A percentile compares a stretch with the other conserved stretches of the same genome.
phyloP scores from a whole-genome alignment of 352 stramenopile genomes.

The Phytopythium litorale region DNA sequence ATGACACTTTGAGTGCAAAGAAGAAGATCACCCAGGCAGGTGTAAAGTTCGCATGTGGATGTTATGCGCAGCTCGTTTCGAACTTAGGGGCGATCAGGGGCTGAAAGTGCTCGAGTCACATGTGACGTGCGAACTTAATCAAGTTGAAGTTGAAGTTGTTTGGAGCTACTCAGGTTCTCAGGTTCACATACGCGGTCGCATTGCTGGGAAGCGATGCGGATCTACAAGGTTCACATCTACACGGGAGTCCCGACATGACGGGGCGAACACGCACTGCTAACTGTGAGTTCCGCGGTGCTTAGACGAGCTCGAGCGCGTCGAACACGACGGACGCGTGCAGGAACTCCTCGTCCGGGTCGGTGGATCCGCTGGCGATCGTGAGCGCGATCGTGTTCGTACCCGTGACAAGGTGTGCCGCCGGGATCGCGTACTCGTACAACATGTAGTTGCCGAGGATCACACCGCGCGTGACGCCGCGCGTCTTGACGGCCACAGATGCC shows the following conservation, averaged over 20 bases:
- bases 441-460: conserved; percentile 43
- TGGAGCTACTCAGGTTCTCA: not conserved
- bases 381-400: conserved; percentile 32
- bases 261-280: too few relatives aligned
- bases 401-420: conserved; percentile 23
- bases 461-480: conserved; percentile 43
- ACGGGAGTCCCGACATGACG: not conserved
- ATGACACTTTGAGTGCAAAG: not conserved
- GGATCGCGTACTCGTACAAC: conserved; percentile 45
- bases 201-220: not conserved
- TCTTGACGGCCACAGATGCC: conserved; percentile 32
- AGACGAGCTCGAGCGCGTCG: conserved; percentile 42
- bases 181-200: not conserved
- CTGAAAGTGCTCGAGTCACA: not conserved
- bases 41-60: not conserved
- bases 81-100: not conserved
- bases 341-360: conserved; percentile 32
- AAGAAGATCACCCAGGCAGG: not conserved
- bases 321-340: conserved; percentile 45
- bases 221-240: not conserved
- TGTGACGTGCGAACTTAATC: not conserved
- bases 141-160: not conserved
- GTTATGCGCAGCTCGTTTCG: not conserved
- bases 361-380: conserved; percentile 39
- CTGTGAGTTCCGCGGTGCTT: not conserved